A percentile compares a stretch with the other conserved stretches of the same genome.
These are phyloP conservation scores for Globisporangium sylvaticum DNA, from an alignment of 352 stramenopile species.

Conservation along the genomic window DNA sequence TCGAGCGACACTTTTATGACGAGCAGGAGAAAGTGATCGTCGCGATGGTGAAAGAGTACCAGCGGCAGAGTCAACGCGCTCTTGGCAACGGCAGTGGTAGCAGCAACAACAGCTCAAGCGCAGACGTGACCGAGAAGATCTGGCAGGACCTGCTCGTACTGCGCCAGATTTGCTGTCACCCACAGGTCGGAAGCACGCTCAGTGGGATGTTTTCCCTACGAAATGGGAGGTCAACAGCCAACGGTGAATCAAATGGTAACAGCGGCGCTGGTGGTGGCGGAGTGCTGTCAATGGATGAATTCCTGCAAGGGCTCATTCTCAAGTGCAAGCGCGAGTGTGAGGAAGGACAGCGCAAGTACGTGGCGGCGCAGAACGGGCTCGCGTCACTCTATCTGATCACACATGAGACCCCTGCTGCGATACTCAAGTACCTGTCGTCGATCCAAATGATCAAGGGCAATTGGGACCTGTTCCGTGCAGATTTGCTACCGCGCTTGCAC, in stretches of 20 bases:
- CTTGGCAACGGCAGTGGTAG: background rate
- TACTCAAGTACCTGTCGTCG: conserved; percentile 50
- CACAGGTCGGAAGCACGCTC: conserved; percentile 69
- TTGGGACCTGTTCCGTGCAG: conserved; percentile 57
- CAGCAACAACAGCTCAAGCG: background rate
- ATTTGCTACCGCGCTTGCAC: conserved; percentile 65
- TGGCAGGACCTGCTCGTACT: conserved; percentile 75
- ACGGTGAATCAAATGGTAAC: background rate
- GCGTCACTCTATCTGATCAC: conserved; percentile 42
- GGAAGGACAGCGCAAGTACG: conserved; percentile 70
- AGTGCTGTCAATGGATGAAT: conserved; percentile 80
- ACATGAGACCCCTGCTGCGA: conserved; percentile 26
- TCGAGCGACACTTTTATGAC: conserved; percentile 79
- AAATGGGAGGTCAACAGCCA: background rate
- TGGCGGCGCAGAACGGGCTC: conserved; percentile 75
- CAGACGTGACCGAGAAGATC: conserved; percentile 36
- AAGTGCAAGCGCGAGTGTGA: conserved; percentile 76
- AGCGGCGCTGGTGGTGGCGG: conserved; percentile 8
- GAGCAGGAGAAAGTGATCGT: conserved; percentile 57
- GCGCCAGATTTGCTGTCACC: conserved; percentile 91
- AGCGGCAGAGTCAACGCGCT: conserved; percentile 26
- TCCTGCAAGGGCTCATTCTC: conserved; percentile 62
- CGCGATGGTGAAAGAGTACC: conserved; percentile 25
- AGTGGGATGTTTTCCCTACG: conserved; percentile 12
- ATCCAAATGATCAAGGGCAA: conserved; percentile 46